Evolutionary conservation across 176 grass and related monocot species (phyloP).

Genomic region (Zea mays): DNA sequence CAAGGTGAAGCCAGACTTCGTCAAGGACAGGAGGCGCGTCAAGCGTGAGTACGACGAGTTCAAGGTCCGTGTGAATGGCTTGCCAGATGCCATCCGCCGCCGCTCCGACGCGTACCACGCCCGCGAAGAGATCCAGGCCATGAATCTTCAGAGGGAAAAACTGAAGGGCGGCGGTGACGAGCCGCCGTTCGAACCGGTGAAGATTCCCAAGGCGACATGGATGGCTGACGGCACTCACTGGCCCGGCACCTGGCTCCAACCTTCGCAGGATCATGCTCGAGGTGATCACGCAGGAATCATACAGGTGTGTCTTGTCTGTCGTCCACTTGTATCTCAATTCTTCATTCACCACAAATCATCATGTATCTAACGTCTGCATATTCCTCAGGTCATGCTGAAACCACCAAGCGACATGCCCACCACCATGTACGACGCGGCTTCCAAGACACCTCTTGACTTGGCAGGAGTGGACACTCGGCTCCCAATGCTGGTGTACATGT

Average conservation of each 20-base stretch:
- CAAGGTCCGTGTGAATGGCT: constrained; percentile 87
- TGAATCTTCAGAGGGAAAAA: constrained; percentile 84
- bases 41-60: constrained; percentile 98
- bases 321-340: constrained; percentile 3
- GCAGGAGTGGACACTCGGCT: constrained; percentile 68
- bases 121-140: constrained; percentile 96
- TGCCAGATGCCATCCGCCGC: constrained; percentile 86
- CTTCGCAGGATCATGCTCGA: constrained; percentile 71
- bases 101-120: constrained; percentile 93
- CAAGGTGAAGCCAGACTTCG: constrained; percentile 87
- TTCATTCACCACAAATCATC: background rate
- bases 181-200: constrained; percentile 66
- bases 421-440: constrained; percentile 19
- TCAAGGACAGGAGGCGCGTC: constrained; percentile 85
- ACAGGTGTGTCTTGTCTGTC: constrained; percentile 49
- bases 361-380: constrained; percentile 26
- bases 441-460: constrained; percentile 58
- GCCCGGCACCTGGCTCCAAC: constrained; percentile 87
- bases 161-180: constrained; percentile 74
- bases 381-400: constrained; percentile 85
- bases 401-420: constrained; percentile 64
- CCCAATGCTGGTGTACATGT: constrained; percentile 91
- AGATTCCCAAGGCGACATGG: constrained; percentile 95
- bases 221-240: constrained; percentile 98
- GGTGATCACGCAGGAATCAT: constrained; percentile 92